These are phyloP conservation scores for Sedum album DNA, from an alignment of 164 flowering plant species.

Conservation along the genomic window DNA sequence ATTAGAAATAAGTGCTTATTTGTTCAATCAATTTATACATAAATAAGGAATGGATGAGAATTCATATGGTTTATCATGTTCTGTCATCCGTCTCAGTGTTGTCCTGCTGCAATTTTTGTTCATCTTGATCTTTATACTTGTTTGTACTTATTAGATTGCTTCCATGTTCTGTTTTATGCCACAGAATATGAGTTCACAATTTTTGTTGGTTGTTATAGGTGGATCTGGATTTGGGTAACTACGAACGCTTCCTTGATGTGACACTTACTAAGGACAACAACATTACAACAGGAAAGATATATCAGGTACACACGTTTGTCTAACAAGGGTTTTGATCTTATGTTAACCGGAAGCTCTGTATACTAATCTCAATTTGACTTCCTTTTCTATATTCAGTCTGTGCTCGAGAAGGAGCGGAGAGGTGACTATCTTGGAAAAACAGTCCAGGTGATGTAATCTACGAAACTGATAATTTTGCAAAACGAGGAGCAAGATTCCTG, in stretches of 20 bases:
- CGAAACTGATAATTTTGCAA: not conserved
- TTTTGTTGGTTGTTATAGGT: constrained; percentile 37
- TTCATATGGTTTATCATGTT: not conserved
- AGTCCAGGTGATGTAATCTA: constrained; percentile 59
- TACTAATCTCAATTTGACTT: constrained; percentile 11
- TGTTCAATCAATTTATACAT: not conserved
- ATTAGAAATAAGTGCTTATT: no score
- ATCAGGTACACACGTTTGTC: constrained; percentile 51
- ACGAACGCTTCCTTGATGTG: constrained; percentile 88
- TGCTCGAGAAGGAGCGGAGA: constrained; percentile 79
- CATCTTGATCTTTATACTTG: not conserved
- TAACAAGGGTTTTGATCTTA: not conserved
- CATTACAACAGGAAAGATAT: constrained; percentile 95
- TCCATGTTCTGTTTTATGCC: not conserved
- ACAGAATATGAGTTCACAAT: not conserved
- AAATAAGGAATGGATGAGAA: not conserved
- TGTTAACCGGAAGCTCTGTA: not conserved
- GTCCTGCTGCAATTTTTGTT: not conserved
- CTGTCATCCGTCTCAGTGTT: not conserved
- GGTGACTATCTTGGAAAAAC: constrained; percentile 98
- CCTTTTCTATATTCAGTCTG: constrained; percentile 45
- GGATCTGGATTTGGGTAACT: constrained; percentile 93
- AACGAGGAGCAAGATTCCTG: not conserved
- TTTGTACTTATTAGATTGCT: not conserved
- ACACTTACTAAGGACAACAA: constrained; percentile 91